Percentiles rank a stretch among this genome's conserved stretches.
phyloP scores from a whole-genome alignment of 208 protist genomes.

The Trypanosoma scelopori region DNA sequence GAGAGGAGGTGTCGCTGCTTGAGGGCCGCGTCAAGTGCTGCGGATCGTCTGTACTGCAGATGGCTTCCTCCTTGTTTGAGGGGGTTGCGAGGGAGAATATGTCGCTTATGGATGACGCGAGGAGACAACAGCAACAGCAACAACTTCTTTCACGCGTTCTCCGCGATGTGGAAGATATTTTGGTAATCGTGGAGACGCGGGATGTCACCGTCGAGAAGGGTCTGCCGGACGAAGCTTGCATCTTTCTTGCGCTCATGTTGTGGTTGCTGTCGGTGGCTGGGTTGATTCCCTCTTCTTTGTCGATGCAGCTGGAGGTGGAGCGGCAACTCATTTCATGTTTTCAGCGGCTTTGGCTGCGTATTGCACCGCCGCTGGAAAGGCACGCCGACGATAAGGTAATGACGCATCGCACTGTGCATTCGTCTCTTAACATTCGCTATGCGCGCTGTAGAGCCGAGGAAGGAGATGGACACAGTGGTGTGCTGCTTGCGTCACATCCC shows the following conservation, averaged over 20 bases:
- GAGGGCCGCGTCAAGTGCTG: conserved; percentile 1
- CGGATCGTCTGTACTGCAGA: background rate
- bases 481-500: conserved; percentile 2
- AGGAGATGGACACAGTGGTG: background rate
- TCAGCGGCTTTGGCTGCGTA: conserved; percentile 14
- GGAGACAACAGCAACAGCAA: background rate
- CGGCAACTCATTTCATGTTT: conserved; percentile 4
- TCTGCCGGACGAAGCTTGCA: background rate
- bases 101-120: too few species aligned
- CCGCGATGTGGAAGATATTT: background rate
- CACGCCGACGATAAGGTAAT: conserved; percentile 23
- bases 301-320: conserved; percentile 6
- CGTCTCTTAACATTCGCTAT: conserved; percentile 26
- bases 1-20: background rate
- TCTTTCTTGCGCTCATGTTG: conserved; percentile 2
- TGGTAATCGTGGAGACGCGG: conserved; percentile 3
- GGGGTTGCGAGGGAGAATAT: background rate
- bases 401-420: conserved; percentile 28
- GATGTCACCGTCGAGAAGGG: background rate
- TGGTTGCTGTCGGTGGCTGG: background rate
- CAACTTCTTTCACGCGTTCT: background rate
- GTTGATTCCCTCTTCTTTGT: background rate
- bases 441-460: background rate
- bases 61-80: conserved; percentile 1
- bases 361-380: conserved; percentile 23